Base-by-base conservation (phyloP, 495 filamentous ascomycete genomes). In the Xylaria curta region DNA sequence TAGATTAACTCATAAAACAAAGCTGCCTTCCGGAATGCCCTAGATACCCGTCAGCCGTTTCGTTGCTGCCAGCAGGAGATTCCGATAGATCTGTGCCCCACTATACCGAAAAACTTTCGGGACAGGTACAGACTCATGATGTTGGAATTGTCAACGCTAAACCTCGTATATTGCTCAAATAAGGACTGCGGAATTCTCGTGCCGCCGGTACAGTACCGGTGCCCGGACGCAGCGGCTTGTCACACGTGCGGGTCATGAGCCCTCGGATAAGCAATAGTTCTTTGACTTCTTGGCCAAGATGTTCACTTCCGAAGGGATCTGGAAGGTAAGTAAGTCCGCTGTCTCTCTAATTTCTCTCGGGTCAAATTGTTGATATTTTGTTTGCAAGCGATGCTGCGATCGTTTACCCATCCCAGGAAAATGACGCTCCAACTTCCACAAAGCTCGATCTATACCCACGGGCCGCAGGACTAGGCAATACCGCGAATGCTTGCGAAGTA, bases 121-220 rank as follows among this genome's bases (percentile, higher is more conserved):
- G 58, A 60, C 19, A 36, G 58, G 58, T 60, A 60, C 12, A 38
- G 58, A 60, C 58, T 60, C 8, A 38, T 60, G 58, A 36, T 60
- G 6, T 38, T 60, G 31, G 58, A 60, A 60, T 21, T 60, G 31
- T 38, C 31, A 38, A 60, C 58, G 3, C 58, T 6, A 38, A 60
- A 60, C 9, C 58, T 31, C 58, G 58, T 60, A 31, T 60, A 60
- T 60, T 60, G 58, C 33, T 60, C 58, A 38, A 60, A 60, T 38
- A 36, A 31, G 33, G 33, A 19, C 58, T 60, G 58, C 33, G 58
- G 58, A 2, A 4, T 38, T 31, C 38, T 60, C n/a, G 31, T 60
- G 58, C 58, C 58, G 31, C 58, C 58, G 58, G 28, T 7, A 13
- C 31, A 38, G 31, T 60, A 60, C 33, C 58, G 38, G 12, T 31